These are phyloP conservation scores for Gaillardinia entomophila DNA, from an alignment of 805 yeast species.

Conservation along the genomic window DNA sequence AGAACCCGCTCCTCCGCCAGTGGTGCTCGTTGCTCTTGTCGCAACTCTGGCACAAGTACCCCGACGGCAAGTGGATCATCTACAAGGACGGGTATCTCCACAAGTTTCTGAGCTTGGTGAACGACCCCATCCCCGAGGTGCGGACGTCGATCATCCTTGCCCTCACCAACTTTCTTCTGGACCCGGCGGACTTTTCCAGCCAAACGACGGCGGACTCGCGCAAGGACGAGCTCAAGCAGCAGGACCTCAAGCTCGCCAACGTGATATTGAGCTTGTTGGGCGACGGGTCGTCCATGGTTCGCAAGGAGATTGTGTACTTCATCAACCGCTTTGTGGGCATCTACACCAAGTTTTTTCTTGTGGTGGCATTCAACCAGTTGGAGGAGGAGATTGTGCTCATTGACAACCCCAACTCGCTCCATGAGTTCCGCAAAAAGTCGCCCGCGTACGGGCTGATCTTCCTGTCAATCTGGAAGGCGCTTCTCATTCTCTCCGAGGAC, in stretches of 20 bases:
- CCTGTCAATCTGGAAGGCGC: conserved; percentile 81
- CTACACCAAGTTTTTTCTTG: conserved; percentile 69
- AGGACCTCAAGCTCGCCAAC: conserved; percentile 66
- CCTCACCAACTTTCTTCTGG: conserved; percentile 61
- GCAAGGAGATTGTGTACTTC: conserved; percentile 78
- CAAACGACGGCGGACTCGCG: conserved; percentile 23
- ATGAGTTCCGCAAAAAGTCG: conserved; percentile 57
- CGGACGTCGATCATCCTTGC: conserved; percentile 78
- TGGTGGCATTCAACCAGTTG: conserved; percentile 79
- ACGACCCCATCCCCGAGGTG: conserved; percentile 94
- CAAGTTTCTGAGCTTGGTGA: conserved; percentile 50
- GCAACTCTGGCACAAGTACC: conserved; percentile 66
- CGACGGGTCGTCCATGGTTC: conserved; percentile 86
- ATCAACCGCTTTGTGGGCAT: conserved; percentile 68
- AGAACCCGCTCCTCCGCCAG: conserved; percentile 81
- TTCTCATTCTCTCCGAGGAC: conserved; percentile 76
- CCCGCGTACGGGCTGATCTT: conserved; percentile 87
- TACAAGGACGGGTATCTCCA: conserved; percentile 58
- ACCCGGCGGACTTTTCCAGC: conserved; percentile 13
- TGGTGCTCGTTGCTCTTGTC: conserved; percentile 84
- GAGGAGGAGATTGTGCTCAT: conserved; percentile 70
- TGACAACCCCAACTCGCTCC: conserved; percentile 56
- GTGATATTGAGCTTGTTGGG: conserved; percentile 62
- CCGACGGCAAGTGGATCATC: conserved; percentile 70
- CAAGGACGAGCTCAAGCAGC: conserved; percentile 50